Percentiles rank a stretch among this genome's conserved stretches.
Evolutionary conservation across 768 basidiomycete genomes (phyloP).

Genomic region (Coprinopsis cinerea): DNA sequence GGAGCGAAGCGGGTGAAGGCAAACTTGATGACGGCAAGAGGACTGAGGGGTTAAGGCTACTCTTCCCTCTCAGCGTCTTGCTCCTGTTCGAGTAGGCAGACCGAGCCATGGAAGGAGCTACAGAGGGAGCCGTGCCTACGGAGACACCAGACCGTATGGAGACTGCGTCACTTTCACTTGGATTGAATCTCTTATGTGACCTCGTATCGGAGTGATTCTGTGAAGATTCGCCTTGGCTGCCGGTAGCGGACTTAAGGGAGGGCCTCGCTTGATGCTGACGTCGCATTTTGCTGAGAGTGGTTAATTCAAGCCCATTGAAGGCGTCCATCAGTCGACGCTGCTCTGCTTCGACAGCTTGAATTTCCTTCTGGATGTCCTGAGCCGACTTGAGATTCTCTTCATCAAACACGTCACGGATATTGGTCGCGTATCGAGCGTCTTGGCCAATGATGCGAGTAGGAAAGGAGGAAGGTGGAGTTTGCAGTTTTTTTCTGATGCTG

Average conservation of each 20-base stretch:
- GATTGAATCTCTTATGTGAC: constrained; percentile 28
- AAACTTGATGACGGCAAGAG: constrained; percentile 13
- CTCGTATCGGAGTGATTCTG: constrained; percentile 20
- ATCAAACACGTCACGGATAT: constrained; percentile 39
- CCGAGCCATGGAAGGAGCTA: constrained; percentile 39
- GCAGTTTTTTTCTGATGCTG: constrained; percentile 35
- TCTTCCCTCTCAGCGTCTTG: constrained; percentile 27
- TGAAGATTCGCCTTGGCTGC: constrained; percentile 32
- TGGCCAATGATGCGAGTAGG: constrained; percentile 30
- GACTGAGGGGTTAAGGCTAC: constrained; percentile 20
- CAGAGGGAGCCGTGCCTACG: constrained; percentile 40
- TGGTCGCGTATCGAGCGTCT: constrained; percentile 32
- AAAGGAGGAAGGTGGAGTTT: constrained; percentile 59
- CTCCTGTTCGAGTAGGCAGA: constrained; percentile 37
- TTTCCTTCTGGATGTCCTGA: constrained; percentile 59
- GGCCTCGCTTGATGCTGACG: constrained; percentile 21
- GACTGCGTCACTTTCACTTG: constrained; percentile 41
- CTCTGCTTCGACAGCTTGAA: constrained; percentile 65
- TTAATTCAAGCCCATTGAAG: constrained; percentile 74
- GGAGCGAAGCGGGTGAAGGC: constrained; percentile 26
- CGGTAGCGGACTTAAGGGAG: constrained; percentile 19
- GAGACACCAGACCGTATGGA: constrained; percentile 54
- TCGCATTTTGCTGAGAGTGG: constrained; percentile 49
- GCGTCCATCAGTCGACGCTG: constrained; percentile 67
- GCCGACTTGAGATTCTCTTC: constrained; percentile 56